A percentile compares a stretch with the other conserved stretches of the same genome.
Conservation (phyloP, 495 filamentous ascomycete species). For the Neurospora cerealis region DNA sequence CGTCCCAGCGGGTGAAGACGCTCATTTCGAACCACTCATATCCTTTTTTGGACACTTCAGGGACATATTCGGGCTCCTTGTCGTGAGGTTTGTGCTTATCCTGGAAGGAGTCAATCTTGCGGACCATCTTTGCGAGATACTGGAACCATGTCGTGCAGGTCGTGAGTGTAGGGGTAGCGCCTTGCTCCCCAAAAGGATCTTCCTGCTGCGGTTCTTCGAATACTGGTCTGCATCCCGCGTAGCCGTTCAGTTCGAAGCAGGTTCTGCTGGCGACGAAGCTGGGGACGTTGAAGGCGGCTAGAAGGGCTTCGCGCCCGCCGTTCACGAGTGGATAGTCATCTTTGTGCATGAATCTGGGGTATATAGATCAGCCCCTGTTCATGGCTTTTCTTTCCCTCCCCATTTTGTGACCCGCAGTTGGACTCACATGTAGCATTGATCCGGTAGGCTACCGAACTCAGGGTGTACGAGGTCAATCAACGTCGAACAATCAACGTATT, state of each 20-base stretch:
- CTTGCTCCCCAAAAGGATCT: conserved; percentile 1
- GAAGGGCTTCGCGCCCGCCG: conserved; percentile 5
- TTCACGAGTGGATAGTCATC: conserved; percentile 4
- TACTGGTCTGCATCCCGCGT: conserved; percentile 9
- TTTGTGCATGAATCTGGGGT: conserved; percentile 8
- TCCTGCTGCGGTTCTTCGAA: not conserved
- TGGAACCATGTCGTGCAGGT: conserved; percentile 14
- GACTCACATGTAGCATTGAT: conserved; percentile 12
- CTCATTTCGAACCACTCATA: conserved; percentile 18
- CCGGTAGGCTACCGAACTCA: not conserved
- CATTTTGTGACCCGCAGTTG: not conserved
- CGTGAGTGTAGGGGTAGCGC: not conserved
- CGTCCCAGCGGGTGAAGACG: conserved; percentile 14
- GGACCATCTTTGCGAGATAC: conserved; percentile 13
- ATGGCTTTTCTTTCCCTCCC: no score
- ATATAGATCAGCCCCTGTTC: not conserved
- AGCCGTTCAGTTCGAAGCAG: conserved; percentile 18
- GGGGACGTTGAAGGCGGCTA: conserved; percentile 15
- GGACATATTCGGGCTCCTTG: conserved; percentile 7
- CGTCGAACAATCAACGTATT: not conserved
- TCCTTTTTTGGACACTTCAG: not conserved
- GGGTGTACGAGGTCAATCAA: not conserved
- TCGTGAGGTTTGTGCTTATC: conserved; percentile 1
- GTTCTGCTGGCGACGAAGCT: conserved; percentile 11
- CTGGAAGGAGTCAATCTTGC: not conserved